Conservation (phyloP, 1,139 yeast genomes). For the Tardiomyces blankii region DNA sequence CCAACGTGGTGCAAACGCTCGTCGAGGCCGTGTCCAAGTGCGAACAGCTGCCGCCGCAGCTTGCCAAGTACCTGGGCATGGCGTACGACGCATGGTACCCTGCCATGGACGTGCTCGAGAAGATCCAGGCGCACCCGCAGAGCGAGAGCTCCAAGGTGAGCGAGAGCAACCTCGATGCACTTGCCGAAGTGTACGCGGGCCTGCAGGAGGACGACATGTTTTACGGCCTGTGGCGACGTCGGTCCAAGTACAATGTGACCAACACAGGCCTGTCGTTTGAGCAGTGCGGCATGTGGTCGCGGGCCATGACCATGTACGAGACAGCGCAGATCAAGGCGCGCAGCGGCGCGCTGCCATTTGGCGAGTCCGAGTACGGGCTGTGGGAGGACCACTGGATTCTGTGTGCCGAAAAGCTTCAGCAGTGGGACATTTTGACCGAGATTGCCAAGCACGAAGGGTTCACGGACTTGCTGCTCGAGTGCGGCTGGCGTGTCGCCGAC, state of each 20-base stretch:
- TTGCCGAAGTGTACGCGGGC: constrained; percentile 78
- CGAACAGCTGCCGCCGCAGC: constrained; percentile 80
- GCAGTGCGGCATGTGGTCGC: constrained; percentile 91
- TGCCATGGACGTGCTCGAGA: constrained; percentile 72
- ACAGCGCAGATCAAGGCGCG: constrained; percentile 97
- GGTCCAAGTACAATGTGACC: constrained; percentile 90
- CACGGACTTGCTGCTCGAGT: constrained; percentile 83
- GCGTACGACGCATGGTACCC: constrained; percentile 91
- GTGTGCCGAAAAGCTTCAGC: constrained; percentile 94
- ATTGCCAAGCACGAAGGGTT: constrained; percentile 97
- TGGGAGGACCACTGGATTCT: constrained; percentile 99
- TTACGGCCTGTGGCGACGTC: constrained; percentile 93
- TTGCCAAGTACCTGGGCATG: constrained; percentile 78
- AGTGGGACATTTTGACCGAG: constrained; percentile 96
- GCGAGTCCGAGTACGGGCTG: constrained; percentile 87
- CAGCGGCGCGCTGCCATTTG: constrained; percentile 89
- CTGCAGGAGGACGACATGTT: constrained; percentile 94
- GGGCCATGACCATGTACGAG: constrained; percentile 89
- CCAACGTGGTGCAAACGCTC: constrained; percentile 78
- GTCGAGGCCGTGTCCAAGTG: constrained; percentile 64
- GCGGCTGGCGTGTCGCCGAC: constrained; percentile 99
- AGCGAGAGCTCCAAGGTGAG: constrained; percentile 63
- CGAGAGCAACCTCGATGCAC: constrained; percentile 84
- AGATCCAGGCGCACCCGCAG: constrained; percentile 54
- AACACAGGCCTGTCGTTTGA: constrained; percentile 88